Evolutionary conservation across 1,284 basidiomycete genomes (phyloP).

Genomic region (Ustilago cynodontis): DNA sequence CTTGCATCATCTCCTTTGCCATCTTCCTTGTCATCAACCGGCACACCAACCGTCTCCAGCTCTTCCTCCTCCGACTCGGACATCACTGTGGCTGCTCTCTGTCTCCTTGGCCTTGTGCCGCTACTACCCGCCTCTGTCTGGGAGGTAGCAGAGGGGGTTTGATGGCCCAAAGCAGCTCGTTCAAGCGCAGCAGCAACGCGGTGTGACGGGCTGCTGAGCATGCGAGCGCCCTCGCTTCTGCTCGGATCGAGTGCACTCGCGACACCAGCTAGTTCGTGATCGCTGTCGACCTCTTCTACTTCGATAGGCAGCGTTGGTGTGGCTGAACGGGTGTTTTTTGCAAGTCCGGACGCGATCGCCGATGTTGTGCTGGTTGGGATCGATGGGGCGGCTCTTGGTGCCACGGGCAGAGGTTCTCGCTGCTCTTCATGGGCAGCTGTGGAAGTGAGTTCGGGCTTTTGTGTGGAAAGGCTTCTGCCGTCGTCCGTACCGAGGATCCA

Average conservation of each 20-base stretch:
- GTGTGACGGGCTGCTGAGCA: constrained; percentile 11
- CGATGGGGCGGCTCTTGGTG: background rate
- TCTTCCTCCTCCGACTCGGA: constrained; percentile 47
- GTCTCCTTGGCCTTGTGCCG: constrained; percentile 7
- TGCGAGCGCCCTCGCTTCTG: background rate
- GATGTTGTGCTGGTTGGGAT: background rate
- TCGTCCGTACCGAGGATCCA: constrained; percentile 52
- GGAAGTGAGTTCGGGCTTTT: background rate
- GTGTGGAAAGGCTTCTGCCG: background rate
- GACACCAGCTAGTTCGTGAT: constrained; percentile 8
- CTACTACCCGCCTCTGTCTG: background rate
- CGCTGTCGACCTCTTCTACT: constrained; percentile 36
- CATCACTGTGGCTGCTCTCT: constrained; percentile 41
- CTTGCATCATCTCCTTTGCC: constrained; percentile 4
- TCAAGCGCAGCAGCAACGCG: constrained; percentile 36
- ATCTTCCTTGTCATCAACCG: constrained; percentile 5
- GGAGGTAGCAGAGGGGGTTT: background rate
- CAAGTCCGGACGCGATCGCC: background rate
- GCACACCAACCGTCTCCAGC: constrained; percentile 40
- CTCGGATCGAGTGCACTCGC: background rate
- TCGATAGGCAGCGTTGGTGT: constrained; percentile 10
- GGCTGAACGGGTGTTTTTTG: background rate
- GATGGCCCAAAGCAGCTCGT: constrained; percentile 9
- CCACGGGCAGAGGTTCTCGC: background rate
- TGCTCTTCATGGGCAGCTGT: background rate